Evolutionary conservation across 2,329 filamentous ascomycete genomes (phyloP).

Genomic region (Chaetomium strumarium): DNA sequence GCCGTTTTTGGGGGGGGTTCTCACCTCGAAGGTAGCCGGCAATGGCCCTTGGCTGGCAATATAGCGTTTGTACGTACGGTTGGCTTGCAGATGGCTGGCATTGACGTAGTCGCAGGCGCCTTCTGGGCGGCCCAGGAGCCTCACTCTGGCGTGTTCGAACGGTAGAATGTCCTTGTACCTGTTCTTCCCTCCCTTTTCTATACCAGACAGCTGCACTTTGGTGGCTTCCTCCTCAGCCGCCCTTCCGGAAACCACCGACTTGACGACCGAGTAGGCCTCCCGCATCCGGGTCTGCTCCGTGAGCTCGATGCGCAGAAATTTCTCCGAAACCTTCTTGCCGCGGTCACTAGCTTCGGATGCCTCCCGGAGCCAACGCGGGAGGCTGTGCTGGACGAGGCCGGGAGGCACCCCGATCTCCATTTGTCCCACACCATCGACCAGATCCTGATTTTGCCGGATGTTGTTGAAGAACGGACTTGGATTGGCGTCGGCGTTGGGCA

Average conservation of each 20-base stretch:
- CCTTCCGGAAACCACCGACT: conserved; percentile 33
- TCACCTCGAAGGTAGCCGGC: conserved; percentile 82
- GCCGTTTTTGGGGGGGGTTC: conserved; percentile 29
- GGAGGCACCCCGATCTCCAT: conserved; percentile 49
- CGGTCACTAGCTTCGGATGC: conserved; percentile 63
- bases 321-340: conserved; percentile 74
- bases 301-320: conserved; percentile 78
- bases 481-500: conserved; percentile 63
- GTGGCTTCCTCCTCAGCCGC: conserved; percentile 24
- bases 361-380: conserved; percentile 73
- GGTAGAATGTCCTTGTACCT: conserved; percentile 97
- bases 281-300: conserved; percentile 90
- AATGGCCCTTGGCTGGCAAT: conserved; percentile 94
- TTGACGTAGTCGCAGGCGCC: conserved; percentile 91
- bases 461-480: conserved; percentile 92
- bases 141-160: conserved; percentile 89
- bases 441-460: conserved; percentile 93
- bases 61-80: conserved; percentile 81
- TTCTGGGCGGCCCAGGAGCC: conserved; percentile 59
- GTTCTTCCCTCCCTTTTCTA: conserved; percentile 93
- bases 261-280: conserved; percentile 56
- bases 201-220: conserved; percentile 71
- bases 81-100: conserved; percentile 76
- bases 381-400: conserved; percentile 41
- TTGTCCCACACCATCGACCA: conserved; percentile 88